Conservation (phyloP, 2,329 filamentous ascomycete genomes). For the Colletotrichum tofieldiae region DNA sequence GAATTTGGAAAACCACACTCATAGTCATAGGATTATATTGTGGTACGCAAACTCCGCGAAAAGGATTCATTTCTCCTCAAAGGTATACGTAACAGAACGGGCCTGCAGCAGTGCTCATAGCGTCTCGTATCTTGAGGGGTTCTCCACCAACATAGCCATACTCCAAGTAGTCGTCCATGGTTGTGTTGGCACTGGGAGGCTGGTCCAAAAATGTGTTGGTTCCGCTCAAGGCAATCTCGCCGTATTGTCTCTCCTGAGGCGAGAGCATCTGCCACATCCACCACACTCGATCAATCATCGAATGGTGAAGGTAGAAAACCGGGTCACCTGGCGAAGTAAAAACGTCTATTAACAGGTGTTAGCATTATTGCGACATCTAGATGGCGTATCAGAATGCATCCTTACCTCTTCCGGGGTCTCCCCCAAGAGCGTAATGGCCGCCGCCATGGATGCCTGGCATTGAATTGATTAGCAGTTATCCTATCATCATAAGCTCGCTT, state of each 20-base stretch:
- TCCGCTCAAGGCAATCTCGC: constrained; percentile 46
- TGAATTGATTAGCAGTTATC: background rate
- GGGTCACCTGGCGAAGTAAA: constrained; percentile 57
- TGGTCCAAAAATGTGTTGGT: constrained; percentile 31
- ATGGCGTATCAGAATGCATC: background rate
- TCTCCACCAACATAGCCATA: constrained; percentile 40
- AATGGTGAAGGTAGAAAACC: constrained; percentile 54
- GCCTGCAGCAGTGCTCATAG: constrained; percentile 49
- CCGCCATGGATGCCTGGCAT: constrained; percentile 46
- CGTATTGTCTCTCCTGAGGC: constrained; percentile 45
- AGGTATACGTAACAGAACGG: constrained; percentile 50
- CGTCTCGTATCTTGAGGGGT: constrained; percentile 47
- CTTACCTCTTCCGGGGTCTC: constrained; percentile 53
- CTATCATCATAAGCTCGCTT: constrained; percentile 33
- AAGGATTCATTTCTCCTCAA: background rate
- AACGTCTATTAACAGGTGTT: constrained; percentile 51
- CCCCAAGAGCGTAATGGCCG: constrained; percentile 44
- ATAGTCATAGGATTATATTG: background rate
- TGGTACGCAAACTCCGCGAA: background rate
- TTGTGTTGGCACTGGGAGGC: constrained; percentile 30
- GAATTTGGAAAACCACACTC: background rate
- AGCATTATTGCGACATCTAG: background rate
- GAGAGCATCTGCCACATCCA: constrained; percentile 46
- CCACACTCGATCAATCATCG: constrained; percentile 48
- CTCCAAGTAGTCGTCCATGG: constrained; percentile 41